Base-by-base conservation (phyloP, 2,329 filamentous ascomycete genomes). In the Ophiostoma sp. region DNA sequence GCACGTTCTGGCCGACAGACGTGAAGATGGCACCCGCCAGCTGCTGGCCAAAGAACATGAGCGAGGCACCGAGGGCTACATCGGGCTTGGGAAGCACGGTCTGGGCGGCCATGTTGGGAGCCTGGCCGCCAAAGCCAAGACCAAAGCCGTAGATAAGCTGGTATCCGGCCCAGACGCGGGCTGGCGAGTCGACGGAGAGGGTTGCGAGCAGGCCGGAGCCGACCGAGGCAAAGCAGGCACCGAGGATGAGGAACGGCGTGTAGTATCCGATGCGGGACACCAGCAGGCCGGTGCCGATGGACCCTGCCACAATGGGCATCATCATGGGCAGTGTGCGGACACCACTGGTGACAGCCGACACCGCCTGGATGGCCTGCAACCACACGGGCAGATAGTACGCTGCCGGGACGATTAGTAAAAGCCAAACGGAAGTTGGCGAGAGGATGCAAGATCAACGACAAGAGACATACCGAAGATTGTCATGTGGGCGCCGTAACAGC, bases 171-270 rank as follows among this genome's bases (percentile, higher is more conserved):
- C 77, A 78, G 38, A 73, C 69, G 40, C 66, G 55, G 47, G 68
- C 66, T 0, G 66, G 64, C 4, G 74, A 79, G 64, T 73, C 72
- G 5, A 82, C 76, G 60, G 76, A 76, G 6, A 85, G 78, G 0
- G 83, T 85, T 2, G 82, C 83, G 69, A 87, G 77, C 66, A 87
- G 79, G 16, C 84, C 85, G 76, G 73, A 12, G 16, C 62, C 70
- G 6, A 67, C 40, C 42, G 66, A 18, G 4, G 27, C 9, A 3
- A 71, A 27, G 75, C 72, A 69, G 45, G 60, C 9, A 63, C 71
- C 65, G n/a, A 76, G 44, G 9, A 71, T 44, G 11, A 70, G 3
- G 9, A 66, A 71, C 2, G 69, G 67, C 8, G 44, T 66, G 52
- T 70, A 81, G 71, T 79, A 80, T 11, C 80, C 79, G 36, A 78